Evolutionary conservation across 148 eudicot genomes (phyloP), one percentile per base, ranked within the genome.

Genomic region (Heliosperma pusillum): DNA sequence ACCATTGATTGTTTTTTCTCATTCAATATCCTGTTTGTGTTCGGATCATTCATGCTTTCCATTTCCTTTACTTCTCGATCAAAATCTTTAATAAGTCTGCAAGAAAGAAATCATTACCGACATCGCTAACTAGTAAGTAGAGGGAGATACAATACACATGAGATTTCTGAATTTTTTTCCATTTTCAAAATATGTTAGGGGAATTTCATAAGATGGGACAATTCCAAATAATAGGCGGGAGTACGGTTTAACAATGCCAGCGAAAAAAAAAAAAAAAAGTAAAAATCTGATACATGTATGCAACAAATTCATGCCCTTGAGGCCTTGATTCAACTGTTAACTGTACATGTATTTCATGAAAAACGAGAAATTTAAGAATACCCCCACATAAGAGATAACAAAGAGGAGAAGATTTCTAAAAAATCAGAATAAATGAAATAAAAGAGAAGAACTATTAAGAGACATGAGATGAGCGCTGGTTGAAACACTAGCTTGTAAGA

Each of bases 1-100:
- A 95, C 98, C 98, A 95, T 89, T 71, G 98, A 86, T 78, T 92
- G 97, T 73, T 92, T 95, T 88, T 86, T 90, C 81, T 95, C 99
- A 82, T 66, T 83, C 75, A 92, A 77, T 80, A 88, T 86, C 87
- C 81, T 90, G 81, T 47, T 89, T 27, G 90, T 90, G 81, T 83
- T 87, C 22, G 89, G 78, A 79, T 90, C 96, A 83, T 75, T 88
- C 76, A 82, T 82, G 77, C 82, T 66, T 79, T 87, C 93, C 79
- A 77, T 73, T 52, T 85, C 86, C 83, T 92, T 95, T 71, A 88
- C 80, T 81, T 95, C 98, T 83, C 85, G 86, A 81, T 95, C 98
- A 77, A 90, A 95, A 70, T 95, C 98, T 85, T 95, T 95, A 62
- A 95, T 92, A 81, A 95, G 92, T 89, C 98, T 95, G 90, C 66